Base-by-base conservation (phyloP, 257 asterid genomes). In the Solanum pennellii region DNA sequence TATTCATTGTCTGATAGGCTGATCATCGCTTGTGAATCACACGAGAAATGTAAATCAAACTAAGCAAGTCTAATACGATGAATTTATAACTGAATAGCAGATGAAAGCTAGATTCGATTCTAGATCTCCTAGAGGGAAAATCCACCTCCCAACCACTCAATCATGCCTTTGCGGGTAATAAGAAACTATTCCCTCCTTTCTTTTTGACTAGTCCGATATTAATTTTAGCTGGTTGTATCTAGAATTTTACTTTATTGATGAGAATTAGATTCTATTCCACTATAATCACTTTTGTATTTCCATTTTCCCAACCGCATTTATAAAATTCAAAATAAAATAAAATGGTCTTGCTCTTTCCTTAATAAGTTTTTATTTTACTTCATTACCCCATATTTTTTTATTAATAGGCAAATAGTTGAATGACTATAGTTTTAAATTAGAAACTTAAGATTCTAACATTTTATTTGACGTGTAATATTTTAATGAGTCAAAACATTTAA, bases 81-180 rank as follows among this genome's bases (percentile, higher is more conserved):
- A 9, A 0, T 8, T 41, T 9, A 41, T 41, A 9, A 2, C 11
- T 41, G 11, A 41, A 0, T 41, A 41, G 11, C 44, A 41, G 10
- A 9, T 9, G 3, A 2, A 9, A 9, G 44, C 44, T 41, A 7
- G 12, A 41, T 41, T 7, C 10, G 3, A 41, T 41, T 9, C 44
- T 9, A 41, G 12, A 9, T 41, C 14, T 42, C 14, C 47, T 5
- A 9, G 0, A 2, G 0, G 1, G 5, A 0, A 42, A 4, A 7
- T 41, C 3, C 44, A 41, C 47, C 47, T 42, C 47, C 47, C 47
- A 42, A 42, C 12, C 45, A 42, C 45, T 42, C 45, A 47, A 47
- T 7, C 16, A 47, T 13, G 42, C 9, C 42, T 7, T 39, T 37
- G 41, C 9, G 0, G 41, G 9, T 7, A 37, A 37, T 37, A 37